Evolutionary conservation across 495 filamentous ascomycete species (phyloP).

Genomic region (Haplographium delicatum): DNA sequence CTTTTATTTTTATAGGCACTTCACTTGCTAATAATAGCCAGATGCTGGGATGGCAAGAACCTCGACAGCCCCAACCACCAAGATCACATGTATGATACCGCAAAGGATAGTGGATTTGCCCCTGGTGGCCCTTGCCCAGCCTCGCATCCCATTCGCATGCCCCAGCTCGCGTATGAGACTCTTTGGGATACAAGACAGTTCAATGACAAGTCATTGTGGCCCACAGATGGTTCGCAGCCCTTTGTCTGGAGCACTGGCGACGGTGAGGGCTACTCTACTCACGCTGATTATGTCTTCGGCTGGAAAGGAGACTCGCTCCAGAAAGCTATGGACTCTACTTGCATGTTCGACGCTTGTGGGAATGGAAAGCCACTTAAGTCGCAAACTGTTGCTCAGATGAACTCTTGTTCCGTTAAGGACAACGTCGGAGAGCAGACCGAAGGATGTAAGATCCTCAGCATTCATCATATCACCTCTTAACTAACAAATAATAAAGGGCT

Average conservation of each 20-base stretch:
- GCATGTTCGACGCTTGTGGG: constrained; percentile 45
- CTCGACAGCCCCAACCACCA: constrained; percentile 51
- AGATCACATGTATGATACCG: constrained; percentile 40
- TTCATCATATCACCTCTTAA: neutral
- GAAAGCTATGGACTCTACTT: constrained; percentile 49
- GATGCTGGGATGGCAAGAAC: constrained; percentile 81
- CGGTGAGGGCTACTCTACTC: constrained; percentile 48
- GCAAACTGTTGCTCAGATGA: constrained; percentile 38
- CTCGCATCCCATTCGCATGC: constrained; percentile 50
- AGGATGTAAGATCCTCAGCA: constrained; percentile 39
- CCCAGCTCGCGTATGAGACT: constrained; percentile 56
- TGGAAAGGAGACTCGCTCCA: constrained; percentile 64
- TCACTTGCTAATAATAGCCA: constrained; percentile 12
- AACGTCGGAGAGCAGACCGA: constrained; percentile 39
- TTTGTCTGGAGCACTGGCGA: constrained; percentile 38
- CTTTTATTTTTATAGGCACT: constrained; percentile 29
- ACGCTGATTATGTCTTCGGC: constrained; percentile 75
- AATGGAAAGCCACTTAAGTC: constrained; percentile 31
- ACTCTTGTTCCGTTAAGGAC: constrained; percentile 39
- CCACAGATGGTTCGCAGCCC: constrained; percentile 45
- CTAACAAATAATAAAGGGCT: constrained; percentile 9
- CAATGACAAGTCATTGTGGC: constrained; percentile 38
- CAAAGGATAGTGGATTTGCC: constrained; percentile 31
- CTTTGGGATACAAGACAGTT: constrained; percentile 48
- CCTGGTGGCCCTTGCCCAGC: constrained; percentile 39